Evolutionary conservation across 2,329 filamentous ascomycete species (phyloP), one percentile per base, ranked within the genome.

Genomic region (Gnomoniopsis sp.): DNA sequence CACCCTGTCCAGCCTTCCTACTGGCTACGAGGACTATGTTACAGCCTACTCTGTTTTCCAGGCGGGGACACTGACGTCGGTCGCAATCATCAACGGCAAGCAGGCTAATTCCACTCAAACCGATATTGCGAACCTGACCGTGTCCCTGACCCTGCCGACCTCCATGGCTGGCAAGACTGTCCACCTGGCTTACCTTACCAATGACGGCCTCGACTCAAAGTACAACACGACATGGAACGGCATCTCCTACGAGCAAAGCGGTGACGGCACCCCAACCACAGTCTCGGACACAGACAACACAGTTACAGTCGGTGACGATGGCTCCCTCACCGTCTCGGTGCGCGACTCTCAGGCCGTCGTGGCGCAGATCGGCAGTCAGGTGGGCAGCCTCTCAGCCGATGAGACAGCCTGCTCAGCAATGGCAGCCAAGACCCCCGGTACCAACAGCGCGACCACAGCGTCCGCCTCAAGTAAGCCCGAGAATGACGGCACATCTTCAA

Each of bases 121-220:
- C 2, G 63, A 71, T 62, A 78, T 77, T 64, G 63, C 60, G 43
- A 72, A 66, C 65, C 69, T 77, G 47, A 74, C 72, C 4, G 73
- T 80, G 57, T 66, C 70, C 19, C 62, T 81, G 49, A 70, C 74
- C 56, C 68, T 80, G 10, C 70, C 74, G 7, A 65, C 64, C 7
- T 61, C 64, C 14, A 69, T 75, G 50, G 70, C 69, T 3, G 75
- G 76, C 54, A 70, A 77, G 64, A 69, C 72, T 15, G 68, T 80
- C n/a, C 75, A 74, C 62, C 68, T 81, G 21, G 74, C 77, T 3
- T 77, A 77, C 64, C 73, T 81, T 41, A 80, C 74, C n/a, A 75
- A 71, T 33, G 67, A 71, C 17, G 78, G 78, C 34, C 73, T 76
- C 11, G 77, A 80, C 57, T 69, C 73, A 8, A 71, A 72, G 15